Conservation (phyloP, 768 basidiomycete species). For the Lenzites betulinus region DNA sequence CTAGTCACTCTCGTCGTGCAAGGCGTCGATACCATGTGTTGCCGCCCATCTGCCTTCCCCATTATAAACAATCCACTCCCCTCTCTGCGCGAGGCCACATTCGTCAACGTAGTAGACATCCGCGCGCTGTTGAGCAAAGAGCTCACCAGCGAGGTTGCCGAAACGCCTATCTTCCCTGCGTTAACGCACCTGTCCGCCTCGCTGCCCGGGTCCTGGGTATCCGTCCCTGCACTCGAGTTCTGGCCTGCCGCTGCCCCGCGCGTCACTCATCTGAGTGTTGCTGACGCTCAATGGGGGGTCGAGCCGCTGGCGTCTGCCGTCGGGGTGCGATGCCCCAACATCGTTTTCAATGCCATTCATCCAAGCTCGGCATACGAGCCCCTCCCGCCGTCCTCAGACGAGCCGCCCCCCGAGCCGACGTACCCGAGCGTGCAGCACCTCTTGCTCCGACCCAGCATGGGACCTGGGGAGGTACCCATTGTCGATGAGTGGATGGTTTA, state of each 20-base stretch:
- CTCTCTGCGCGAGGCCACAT: neutral
- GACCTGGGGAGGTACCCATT: no score
- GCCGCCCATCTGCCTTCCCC: neutral
- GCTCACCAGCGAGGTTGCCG: neutral
- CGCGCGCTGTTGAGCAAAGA: neutral
- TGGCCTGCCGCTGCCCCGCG: neutral
- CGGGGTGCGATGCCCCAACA: neutral
- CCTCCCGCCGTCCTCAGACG: neutral
- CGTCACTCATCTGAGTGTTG: neutral
- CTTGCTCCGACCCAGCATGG: neutral
- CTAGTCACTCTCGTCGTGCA: neutral
- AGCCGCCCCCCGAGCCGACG: neutral
- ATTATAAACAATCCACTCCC: neutral
- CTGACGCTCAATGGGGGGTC: neutral
- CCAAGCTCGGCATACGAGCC: no score
- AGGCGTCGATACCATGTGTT: neutral
- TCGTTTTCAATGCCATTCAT: no score
- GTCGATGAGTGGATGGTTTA: neutral
- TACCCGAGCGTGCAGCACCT: neutral
- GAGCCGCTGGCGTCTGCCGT: neutral
- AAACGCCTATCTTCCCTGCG: neutral
- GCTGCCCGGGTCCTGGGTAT: neutral
- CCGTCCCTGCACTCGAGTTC: neutral
- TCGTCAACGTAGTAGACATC: neutral
- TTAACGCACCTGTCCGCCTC: neutral